Evolutionary conservation across 352 stramenopile species (phyloP), one percentile per base, ranked within the genome.

Genomic region (Globisporangium polare): DNA sequence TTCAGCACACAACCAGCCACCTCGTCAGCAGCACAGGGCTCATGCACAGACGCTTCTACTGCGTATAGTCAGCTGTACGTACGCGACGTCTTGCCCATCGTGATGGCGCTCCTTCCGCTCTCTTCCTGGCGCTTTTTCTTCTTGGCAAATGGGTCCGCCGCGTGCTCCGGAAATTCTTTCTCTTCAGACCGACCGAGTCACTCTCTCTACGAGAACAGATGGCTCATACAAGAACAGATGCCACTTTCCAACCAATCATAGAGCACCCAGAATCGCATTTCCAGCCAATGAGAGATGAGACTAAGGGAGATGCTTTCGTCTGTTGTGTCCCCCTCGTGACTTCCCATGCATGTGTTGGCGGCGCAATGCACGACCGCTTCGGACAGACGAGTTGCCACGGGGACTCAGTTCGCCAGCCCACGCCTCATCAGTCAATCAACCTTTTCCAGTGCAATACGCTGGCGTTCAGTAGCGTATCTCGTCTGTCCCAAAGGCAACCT

Each of bases 1-100:
- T 39, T 39, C 33, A 39, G 33, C 33, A 57, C 13, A 53, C 17
- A 54, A 0, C 62, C 18, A 66, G n/a, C 1, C 49, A 24, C 7
- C 10, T 27, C 37, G 12, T 20, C 5, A 27, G 15, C 26, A 26
- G 24, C 18, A 24, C 22, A 52, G 20, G 18, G 26, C 15, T 12
- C 17, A n/a, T n/a, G n/a, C 5, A 8, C 12, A 29, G 47, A 4
- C 10, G 39, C 9, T 12, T 17, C 35, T 2, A 12, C 20, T 50
- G 20, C 2, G 8, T n/a, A 50, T 50, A 27, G 20, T n/a, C 26
- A 27, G 15, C 43, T 33, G 4, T 33, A 63, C 63, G 50, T 50
- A 67, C 64, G 58, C 47, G 59, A 50, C 33, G 15, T 55, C 59
- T 67, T 71, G 59, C 64, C 37, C 59, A 67, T 70, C 31, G 47